These are phyloP conservation scores for Lunasporangiospora selenospora DNA, from an alignment of 192 early-diverging fungal genomes.

Conservation along the genomic window DNA sequence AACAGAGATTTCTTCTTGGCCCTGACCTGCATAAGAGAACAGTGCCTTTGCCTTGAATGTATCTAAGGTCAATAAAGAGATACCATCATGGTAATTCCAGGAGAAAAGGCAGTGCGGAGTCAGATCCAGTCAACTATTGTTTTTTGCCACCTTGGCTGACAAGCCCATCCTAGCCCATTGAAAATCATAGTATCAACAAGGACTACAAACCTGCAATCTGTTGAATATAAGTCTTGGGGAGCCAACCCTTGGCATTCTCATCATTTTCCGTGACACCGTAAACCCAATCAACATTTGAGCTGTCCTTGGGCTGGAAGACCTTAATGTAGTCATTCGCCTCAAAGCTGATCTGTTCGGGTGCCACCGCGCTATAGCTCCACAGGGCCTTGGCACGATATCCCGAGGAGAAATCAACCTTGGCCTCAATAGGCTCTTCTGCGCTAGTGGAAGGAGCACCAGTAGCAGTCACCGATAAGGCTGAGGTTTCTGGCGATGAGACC, in stretches of 20 bases:
- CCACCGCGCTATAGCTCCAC: slow-evolving; percentile 50
- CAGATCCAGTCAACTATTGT: neutral
- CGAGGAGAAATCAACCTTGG: slow-evolving; percentile 37
- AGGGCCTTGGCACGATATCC: slow-evolving; percentile 44
- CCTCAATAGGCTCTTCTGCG: slow-evolving; percentile 12
- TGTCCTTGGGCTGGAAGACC: slow-evolving; percentile 40
- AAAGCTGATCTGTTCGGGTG: slow-evolving; percentile 50
- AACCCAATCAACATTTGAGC: slow-evolving; percentile 55
- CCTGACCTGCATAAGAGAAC: slow-evolving; percentile 51
- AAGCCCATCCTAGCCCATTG: neutral
- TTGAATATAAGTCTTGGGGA: slow-evolving; percentile 57
- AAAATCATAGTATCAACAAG: neutral
- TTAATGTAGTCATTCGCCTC: slow-evolving; percentile 46
- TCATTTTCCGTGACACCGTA: slow-evolving; percentile 48
- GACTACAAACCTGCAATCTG: slow-evolving; percentile 34
- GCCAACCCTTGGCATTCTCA: slow-evolving; percentile 48
- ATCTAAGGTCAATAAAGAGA: slow-evolving; percentile 8
- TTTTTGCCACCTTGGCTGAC: neutral
- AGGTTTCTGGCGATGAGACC: neutral
- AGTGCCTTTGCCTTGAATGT: slow-evolving; percentile 50
- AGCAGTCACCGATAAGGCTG: neutral
- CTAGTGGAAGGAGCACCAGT: slow-evolving; percentile 1
- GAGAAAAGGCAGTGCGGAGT: neutral
- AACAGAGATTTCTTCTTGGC: slow-evolving; percentile 67
- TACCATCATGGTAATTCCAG: neutral